Evolutionary conservation across 2,329 filamentous ascomycete species (phyloP).

Genomic region (Magnaporthales sp.): DNA sequence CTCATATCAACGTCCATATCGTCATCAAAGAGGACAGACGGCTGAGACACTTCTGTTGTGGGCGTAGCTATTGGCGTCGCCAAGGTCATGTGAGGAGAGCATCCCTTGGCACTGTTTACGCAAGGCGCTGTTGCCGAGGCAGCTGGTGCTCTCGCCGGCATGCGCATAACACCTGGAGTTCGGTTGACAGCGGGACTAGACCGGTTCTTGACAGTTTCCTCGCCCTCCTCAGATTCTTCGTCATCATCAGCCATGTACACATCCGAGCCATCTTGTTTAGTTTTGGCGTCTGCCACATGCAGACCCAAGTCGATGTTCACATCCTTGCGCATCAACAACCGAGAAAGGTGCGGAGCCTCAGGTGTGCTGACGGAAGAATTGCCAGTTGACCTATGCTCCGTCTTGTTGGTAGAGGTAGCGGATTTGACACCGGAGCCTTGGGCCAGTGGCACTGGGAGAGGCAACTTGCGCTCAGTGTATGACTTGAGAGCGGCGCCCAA

Average conservation of each 20-base stretch:
- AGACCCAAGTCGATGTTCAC: constrained; percentile 51
- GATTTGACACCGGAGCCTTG: no score
- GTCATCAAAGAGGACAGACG: constrained; percentile 32
- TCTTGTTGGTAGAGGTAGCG: constrained; percentile 1
- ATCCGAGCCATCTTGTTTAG: constrained; percentile 38
- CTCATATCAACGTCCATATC: constrained; percentile 57
- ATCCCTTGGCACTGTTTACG: constrained; percentile 50
- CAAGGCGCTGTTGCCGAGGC: constrained; percentile 29
- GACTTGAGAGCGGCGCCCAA: constrained; percentile 45
- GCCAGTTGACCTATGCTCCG: constrained; percentile 10
- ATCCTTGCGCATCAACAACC: constrained; percentile 52
- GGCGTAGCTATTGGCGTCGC: constrained; percentile 28
- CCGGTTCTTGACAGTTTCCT: constrained; percentile 10
- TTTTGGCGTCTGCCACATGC: constrained; percentile 51
- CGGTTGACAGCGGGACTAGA: constrained; percentile 13
- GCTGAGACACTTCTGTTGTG: constrained; percentile 16
- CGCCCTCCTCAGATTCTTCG: constrained; percentile 45
- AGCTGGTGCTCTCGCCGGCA: constrained; percentile 50
- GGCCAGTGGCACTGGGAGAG: constrained; percentile 19
- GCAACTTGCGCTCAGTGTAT: constrained; percentile 40
- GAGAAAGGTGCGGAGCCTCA: constrained; percentile 59
- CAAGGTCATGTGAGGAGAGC: constrained; percentile 28
- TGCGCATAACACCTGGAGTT: constrained; percentile 40
- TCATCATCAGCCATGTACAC: constrained; percentile 24
- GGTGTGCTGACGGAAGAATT: constrained; percentile 41